A percentile compares a stretch with the other conserved stretches of the same genome.
phyloP scores from a whole-genome alignment of 805 yeast genomes.

The Myxozyma monticola region DNA sequence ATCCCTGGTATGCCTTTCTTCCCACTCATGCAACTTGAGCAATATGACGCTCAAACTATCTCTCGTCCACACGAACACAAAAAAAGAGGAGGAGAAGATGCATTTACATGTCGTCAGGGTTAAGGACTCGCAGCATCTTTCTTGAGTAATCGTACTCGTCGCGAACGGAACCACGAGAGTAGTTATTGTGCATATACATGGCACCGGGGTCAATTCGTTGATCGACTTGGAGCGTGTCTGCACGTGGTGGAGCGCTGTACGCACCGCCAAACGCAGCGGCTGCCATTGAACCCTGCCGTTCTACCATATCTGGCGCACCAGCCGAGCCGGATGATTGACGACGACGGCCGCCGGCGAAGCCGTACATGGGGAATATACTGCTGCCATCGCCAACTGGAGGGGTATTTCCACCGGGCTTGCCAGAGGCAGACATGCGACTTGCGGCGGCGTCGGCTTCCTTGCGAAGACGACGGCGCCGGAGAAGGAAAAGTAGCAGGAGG shows the following conservation, averaged over 20 bases:
- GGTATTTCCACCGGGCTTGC: constrained; percentile 18
- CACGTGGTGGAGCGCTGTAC: constrained; percentile 22
- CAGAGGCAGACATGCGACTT: constrained; percentile 5
- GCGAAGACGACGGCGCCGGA: constrained; percentile 38
- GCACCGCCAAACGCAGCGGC: constrained; percentile 29
- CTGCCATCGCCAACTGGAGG: constrained; percentile 22
- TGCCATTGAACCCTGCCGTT: constrained; percentile 29
- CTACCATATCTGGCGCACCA: constrained; percentile 12
- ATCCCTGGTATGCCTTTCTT: too few species aligned
- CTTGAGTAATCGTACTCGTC: constrained; percentile 62
- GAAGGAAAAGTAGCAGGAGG: constrained; percentile 47
- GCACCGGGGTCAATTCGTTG: constrained; percentile 61
- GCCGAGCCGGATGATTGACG: constrained; percentile 13
- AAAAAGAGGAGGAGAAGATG: too few species aligned
- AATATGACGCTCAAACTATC: too few species aligned
- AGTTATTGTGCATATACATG: constrained; percentile 47
- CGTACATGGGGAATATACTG: constrained; percentile 11
- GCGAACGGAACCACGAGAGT: constrained; percentile 49
- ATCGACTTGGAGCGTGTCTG: constrained; percentile 49
- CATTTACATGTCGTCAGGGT: constrained; percentile 41
- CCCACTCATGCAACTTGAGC: too few species aligned
- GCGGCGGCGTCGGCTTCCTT: constrained; percentile 5
- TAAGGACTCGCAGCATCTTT: constrained; percentile 56
- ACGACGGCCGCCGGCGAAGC: constrained; percentile 6
- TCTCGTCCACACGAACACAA: too few species aligned